phyloP scores from a whole-genome alignment of 1,284 basidiomycete genomes.

The Caloboletus inedulis region DNA sequence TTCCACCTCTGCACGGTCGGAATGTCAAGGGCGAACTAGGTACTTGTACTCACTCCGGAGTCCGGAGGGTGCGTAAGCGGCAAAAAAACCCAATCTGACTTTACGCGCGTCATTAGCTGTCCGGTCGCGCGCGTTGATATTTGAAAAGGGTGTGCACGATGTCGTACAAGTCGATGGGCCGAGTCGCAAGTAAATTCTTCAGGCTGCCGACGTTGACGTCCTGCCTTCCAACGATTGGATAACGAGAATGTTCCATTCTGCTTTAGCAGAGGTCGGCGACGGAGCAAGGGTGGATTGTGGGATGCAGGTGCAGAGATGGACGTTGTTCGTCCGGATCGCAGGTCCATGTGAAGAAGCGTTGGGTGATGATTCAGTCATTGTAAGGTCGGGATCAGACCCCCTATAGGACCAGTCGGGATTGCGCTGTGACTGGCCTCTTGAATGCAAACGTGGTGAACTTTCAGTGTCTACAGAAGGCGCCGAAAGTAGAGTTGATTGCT shows the following conservation, averaged over 20 bases:
- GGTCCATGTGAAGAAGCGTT: not conserved
- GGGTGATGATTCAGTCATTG: not conserved
- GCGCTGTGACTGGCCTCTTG: not conserved
- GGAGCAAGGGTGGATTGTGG: no score
- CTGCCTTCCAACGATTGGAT: not conserved
- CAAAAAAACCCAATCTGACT: not conserved
- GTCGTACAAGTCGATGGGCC: conserved; percentile 14
- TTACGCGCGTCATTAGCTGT: not conserved
- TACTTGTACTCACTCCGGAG: not conserved
- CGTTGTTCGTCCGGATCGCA: not conserved
- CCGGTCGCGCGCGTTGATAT: not conserved
- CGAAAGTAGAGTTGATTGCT: conserved; percentile 17
- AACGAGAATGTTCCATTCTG: not conserved
- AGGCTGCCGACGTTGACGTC: conserved; percentile 22
- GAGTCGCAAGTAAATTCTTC: conserved; percentile 24
- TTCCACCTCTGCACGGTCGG: conserved; percentile 12
- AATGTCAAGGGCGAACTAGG: conserved; percentile 11
- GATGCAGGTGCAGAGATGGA: not conserved
- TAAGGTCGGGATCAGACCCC: not conserved
- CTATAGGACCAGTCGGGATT: not conserved
- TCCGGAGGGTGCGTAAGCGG: not conserved
- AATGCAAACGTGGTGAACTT: not conserved
- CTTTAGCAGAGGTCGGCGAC: not conserved
- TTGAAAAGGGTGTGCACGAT: conserved; percentile 18
- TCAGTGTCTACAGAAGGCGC: conserved; percentile 17